Conservation (phyloP, 371 early-diverging fungal genomes). For the Rhizopus microsporus region DNA sequence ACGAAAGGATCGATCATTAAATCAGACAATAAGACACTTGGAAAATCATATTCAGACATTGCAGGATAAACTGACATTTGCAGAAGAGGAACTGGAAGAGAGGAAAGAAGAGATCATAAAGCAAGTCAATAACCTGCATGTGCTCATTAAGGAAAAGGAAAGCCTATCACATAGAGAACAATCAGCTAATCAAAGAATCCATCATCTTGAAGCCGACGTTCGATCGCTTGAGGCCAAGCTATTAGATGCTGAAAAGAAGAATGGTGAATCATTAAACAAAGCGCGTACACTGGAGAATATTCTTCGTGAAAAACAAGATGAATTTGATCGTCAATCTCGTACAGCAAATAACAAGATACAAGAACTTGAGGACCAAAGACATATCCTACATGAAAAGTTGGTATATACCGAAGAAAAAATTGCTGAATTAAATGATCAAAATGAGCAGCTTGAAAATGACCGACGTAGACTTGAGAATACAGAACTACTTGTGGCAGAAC, state of each 20-base stretch:
- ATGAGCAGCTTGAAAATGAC: constrained; percentile 5
- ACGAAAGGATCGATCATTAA: background rate
- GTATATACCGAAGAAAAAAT: constrained; percentile 6
- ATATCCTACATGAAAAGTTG: constrained; percentile 4
- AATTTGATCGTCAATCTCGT: background rate
- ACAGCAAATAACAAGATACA: background rate
- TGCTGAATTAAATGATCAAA: background rate
- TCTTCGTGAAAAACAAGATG: constrained; percentile 5
- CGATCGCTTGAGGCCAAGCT: constrained; percentile 8
- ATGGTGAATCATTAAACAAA: background rate
- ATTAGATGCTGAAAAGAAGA: constrained; percentile 4
- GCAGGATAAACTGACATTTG: background rate
- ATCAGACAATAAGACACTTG: background rate
- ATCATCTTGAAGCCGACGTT: constrained; percentile 4
- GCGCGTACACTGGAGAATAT: constrained; percentile 7
- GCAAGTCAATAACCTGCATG: background rate
- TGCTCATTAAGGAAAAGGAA: background rate
- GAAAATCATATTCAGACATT: constrained; percentile 1
- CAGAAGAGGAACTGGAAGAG: constrained; percentile 3
- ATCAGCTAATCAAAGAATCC: background rate
- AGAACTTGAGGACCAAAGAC: constrained; percentile 1
- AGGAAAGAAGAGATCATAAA: background rate
- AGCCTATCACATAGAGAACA: background rate
- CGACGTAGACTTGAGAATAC: background rate
- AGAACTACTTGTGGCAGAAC: constrained; percentile 5